Conservation (phyloP, 352 stramenopile species). For the Globisporangium nagaii region DNA sequence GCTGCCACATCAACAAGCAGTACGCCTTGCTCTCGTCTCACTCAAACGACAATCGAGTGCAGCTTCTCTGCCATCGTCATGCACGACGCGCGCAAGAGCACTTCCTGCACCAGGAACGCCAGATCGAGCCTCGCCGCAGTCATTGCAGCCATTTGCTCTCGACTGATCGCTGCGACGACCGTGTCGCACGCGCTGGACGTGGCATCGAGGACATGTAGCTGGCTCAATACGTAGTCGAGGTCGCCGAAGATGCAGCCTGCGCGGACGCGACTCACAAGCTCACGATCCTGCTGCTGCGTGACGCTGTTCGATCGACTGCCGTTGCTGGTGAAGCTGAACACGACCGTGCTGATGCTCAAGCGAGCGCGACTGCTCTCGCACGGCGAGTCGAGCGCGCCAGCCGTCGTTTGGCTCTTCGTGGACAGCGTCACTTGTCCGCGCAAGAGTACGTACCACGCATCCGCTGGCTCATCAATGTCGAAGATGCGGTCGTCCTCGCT, state of each 20-base stretch:
- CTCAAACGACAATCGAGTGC: constrained; percentile 24
- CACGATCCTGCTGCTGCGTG: constrained; percentile 14
- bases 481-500: constrained; percentile 28
- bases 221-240: constrained; percentile 56
- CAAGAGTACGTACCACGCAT: constrained; percentile 47
- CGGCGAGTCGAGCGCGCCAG: constrained; percentile 2
- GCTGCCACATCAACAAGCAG: too few relatives aligned
- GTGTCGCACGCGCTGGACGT: constrained; percentile 28
- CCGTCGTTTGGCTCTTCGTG: constrained; percentile 13
- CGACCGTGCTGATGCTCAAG: constrained; percentile 1
- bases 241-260: constrained; percentile 61
- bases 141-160: constrained; percentile 24
- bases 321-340: not conserved
- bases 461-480: constrained; percentile 26
- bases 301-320: not conserved
- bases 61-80: constrained; percentile 52
- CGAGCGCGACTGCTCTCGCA: not conserved
- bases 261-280: constrained; percentile 44
- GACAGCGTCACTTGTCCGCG: constrained; percentile 43
- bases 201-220: constrained; percentile 44
- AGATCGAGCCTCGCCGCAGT: constrained; percentile 19
- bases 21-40: not conserved
- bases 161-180: constrained; percentile 34
- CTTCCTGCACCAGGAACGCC: constrained; percentile 45
- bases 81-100: constrained; percentile 49